phyloP scores from a whole-genome alignment of 2,329 filamentous ascomycete species.

The Penicillium sp. region DNA sequence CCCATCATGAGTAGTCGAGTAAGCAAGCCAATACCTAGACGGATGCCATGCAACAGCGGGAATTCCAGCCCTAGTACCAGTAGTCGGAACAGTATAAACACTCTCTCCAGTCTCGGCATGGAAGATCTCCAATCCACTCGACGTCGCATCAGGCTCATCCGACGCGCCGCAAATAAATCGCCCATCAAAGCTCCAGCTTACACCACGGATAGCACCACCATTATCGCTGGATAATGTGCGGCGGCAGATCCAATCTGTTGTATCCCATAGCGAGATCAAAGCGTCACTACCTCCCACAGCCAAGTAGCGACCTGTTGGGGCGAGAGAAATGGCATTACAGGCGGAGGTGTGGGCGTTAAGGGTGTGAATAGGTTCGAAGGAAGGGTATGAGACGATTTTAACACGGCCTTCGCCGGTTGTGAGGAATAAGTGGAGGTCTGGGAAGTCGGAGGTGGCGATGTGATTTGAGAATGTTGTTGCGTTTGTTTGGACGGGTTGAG shows the following conservation, averaged over 20 bases:
- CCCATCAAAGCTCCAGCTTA: constrained; percentile 54
- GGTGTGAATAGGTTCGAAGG: constrained; percentile 46
- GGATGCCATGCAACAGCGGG: constrained; percentile 54
- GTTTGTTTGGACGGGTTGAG: constrained; percentile 50
- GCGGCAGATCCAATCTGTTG: constrained; percentile 52
- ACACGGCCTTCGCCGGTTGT: constrained; percentile 53
- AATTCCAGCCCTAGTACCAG: constrained; percentile 39
- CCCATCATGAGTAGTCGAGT: constrained; percentile 47
- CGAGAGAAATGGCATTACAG: constrained; percentile 48
- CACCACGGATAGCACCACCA: constrained; percentile 47
- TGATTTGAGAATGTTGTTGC: constrained; percentile 50
- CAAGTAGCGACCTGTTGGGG: constrained; percentile 50
- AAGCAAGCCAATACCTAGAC: constrained; percentile 51
- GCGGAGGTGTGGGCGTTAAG: constrained; percentile 52
- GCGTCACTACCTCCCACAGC: constrained; percentile 52
- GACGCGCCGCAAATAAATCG: constrained; percentile 50
- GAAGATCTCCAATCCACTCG: constrained; percentile 50
- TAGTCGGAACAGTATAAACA: constrained; percentile 47
- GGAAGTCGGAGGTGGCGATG: constrained; percentile 34
- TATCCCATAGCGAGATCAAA: constrained; percentile 54
- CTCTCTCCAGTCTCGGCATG: constrained; percentile 53
- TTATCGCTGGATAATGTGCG: constrained; percentile 48
- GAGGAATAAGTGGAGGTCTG: constrained; percentile 46
- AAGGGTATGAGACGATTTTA: constrained; percentile 50
- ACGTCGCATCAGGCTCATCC: constrained; percentile 47